Conservation (phyloP, 495 filamentous ascomycete species). For the Lasiosphaeriaceae sp. region DNA sequence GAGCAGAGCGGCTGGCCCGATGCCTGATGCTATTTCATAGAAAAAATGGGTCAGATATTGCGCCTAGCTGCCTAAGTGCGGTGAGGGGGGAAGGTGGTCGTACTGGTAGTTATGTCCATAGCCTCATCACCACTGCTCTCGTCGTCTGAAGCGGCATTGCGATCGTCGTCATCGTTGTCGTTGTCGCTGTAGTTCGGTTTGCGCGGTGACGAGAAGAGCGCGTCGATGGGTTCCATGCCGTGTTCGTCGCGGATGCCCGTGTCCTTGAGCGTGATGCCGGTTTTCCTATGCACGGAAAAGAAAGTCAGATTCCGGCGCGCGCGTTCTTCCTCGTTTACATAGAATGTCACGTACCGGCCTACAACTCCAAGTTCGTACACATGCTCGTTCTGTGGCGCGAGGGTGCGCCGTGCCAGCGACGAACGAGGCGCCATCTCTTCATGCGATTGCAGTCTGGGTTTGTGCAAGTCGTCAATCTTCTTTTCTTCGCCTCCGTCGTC, state of each 20-base stretch:
- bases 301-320: constrained; percentile 6
- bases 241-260: constrained; percentile 79
- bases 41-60: neutral
- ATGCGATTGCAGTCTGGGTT: neutral
- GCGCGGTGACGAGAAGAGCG: constrained; percentile 82
- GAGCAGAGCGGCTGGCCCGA: constrained; percentile 27
- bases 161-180: constrained; percentile 9
- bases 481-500: no score
- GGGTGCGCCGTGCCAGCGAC: constrained; percentile 33
- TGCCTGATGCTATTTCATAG: neutral
- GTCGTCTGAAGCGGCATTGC: constrained; percentile 13
- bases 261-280: constrained; percentile 77
- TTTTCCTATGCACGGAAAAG: constrained; percentile 51
- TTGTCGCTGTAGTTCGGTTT: constrained; percentile 16
- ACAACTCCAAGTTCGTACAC: constrained; percentile 46
- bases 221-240: constrained; percentile 82
- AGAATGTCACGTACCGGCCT: constrained; percentile 39
- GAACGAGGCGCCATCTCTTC: constrained; percentile 29
- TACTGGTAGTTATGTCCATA: constrained; percentile 43
- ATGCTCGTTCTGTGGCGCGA: constrained; percentile 36
- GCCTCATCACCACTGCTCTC: constrained; percentile 30
- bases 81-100: neutral
- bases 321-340: neutral
- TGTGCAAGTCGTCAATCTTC: neutral
- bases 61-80: neutral